A percentile compares a stretch with the other conserved stretches of the same genome.
Conservation (phyloP, 2,329 filamentous ascomycete genomes). For the Talaromyces sp. region DNA sequence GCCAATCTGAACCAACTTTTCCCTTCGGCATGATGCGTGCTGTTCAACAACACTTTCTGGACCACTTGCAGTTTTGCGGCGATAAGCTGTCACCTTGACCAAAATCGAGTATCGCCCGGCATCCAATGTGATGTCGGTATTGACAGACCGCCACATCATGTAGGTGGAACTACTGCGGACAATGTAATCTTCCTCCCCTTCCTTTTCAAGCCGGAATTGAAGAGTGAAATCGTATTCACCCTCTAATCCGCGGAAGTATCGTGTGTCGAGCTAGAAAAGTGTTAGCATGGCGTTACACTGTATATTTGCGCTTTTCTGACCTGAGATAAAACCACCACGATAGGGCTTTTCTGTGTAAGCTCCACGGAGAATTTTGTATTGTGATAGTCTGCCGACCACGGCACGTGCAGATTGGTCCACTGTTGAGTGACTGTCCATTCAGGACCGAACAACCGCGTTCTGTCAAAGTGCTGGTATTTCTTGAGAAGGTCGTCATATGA, state of each 20-base stretch:
- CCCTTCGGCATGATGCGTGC: conserved; percentile 58
- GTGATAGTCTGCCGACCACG: conserved; percentile 58
- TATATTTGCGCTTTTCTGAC: conserved; percentile 17
- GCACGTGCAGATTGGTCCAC: conserved; percentile 57
- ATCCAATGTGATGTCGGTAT: conserved; percentile 69
- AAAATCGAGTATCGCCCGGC: conserved; percentile 71
- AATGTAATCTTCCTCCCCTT: conserved; percentile 56
- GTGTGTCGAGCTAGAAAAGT: conserved; percentile 46
- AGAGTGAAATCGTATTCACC: conserved; percentile 55
- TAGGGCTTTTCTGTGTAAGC: conserved; percentile 47
- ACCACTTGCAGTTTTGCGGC: conserved; percentile 45
- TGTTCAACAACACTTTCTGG: conserved; percentile 65
- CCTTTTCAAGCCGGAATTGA: conserved; percentile 56
- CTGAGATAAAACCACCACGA: conserved; percentile 56
- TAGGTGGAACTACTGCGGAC: conserved; percentile 53
- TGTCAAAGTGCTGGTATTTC: conserved; percentile 56
- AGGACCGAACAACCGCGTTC: conserved; percentile 55
- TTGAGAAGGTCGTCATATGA: conserved; percentile 54
- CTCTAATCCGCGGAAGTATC: conserved; percentile 55
- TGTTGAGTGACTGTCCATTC: conserved; percentile 59
- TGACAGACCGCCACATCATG: conserved; percentile 68
- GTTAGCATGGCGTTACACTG: background rate
- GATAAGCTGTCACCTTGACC: conserved; percentile 66
- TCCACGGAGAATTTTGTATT: conserved; percentile 56
- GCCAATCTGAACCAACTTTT: conserved; percentile 59